Conservation (phyloP, 176 grass and related monocot species). For the Phragmites australis region DNA sequence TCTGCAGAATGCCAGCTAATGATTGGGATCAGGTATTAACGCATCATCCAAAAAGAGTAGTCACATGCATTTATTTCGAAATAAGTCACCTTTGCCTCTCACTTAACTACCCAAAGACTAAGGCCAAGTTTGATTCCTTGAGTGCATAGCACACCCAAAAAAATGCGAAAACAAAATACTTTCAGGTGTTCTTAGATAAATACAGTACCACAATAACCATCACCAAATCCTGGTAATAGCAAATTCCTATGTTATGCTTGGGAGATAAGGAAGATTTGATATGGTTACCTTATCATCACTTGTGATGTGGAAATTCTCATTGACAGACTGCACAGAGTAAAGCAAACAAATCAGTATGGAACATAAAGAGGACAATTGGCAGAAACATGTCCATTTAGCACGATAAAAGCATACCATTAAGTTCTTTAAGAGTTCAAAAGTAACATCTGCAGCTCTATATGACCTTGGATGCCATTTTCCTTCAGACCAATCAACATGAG, state of each 20-base stretch:
- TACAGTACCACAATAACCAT: not conserved
- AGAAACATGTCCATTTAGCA: conserved; percentile 10
- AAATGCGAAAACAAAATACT: not conserved
- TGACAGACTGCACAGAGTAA: conserved; percentile 63
- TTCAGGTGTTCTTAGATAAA: conserved; percentile 18
- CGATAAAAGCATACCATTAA: conserved; percentile 62
- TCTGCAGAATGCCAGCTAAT: conserved; percentile 14
- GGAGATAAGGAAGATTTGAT: conserved; percentile 5
- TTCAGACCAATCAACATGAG: conserved; percentile 98
- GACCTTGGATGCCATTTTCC: conserved; percentile 99
- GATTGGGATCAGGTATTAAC: not conserved
- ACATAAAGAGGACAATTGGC: not conserved
- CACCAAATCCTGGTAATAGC: conserved; percentile 5
- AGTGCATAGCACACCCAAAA: not conserved
- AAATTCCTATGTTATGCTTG: conserved; percentile 24
- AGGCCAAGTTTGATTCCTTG: not conserved
- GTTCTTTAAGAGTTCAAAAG: conserved; percentile 78
- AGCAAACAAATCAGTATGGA: conserved; percentile 28
- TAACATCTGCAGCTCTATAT: conserved; percentile 86
- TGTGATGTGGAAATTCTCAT: conserved; percentile 68
- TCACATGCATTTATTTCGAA: not conserved
- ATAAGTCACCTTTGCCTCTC: not conserved
- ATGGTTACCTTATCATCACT: conserved; percentile 79
- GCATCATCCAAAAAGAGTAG: not conserved
- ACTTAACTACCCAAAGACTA: not conserved